Evolutionary conservation across 345 rosid species (phyloP).

Genomic region (Erodium maritimum): DNA sequence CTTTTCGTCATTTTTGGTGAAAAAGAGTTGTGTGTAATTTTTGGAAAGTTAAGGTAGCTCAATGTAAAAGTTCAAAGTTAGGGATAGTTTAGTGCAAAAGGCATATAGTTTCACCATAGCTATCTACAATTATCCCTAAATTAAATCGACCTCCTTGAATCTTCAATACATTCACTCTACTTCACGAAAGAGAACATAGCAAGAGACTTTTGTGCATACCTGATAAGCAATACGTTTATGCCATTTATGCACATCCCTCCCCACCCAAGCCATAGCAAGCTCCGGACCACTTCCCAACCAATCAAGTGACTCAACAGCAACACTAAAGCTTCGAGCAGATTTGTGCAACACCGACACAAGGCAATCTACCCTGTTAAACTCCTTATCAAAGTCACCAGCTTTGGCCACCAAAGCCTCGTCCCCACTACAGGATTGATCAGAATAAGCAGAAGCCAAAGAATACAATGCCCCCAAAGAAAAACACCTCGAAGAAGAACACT

Average conservation of each 20-base stretch:
- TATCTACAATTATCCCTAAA: too few species aligned
- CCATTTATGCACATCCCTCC: constrained; percentile 60
- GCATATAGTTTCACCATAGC: too few species aligned
- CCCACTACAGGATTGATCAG: constrained; percentile 15
- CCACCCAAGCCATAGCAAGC: constrained; percentile 63
- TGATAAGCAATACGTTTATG: constrained; percentile 40
- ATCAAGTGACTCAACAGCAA: constrained; percentile 35
- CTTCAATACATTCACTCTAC: neutral
- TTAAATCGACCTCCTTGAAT: neutral
- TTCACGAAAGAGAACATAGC: neutral
- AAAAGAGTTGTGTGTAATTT: too few species aligned
- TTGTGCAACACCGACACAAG: constrained; percentile 55
- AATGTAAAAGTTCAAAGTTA: too few species aligned
- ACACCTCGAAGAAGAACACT: constrained; percentile 11
- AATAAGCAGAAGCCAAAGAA: constrained; percentile 15
- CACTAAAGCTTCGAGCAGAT: constrained; percentile 49
- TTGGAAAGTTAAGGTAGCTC: too few species aligned
- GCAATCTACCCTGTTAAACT: constrained; percentile 39
- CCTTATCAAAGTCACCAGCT: constrained; percentile 13
- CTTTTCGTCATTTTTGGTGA: too few species aligned
- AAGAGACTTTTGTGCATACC: constrained; percentile 17
- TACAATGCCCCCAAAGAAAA: constrained; percentile 20
- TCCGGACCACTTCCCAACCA: constrained; percentile 30
- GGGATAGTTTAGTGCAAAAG: too few species aligned
- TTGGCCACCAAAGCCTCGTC: constrained; percentile 15